Percentiles rank a stretch among this genome's conserved stretches.
These are phyloP conservation scores for Alternaria sp. DNA, from an alignment of 2,329 filamentous ascomycete species.

Conservation along the genomic window DNA sequence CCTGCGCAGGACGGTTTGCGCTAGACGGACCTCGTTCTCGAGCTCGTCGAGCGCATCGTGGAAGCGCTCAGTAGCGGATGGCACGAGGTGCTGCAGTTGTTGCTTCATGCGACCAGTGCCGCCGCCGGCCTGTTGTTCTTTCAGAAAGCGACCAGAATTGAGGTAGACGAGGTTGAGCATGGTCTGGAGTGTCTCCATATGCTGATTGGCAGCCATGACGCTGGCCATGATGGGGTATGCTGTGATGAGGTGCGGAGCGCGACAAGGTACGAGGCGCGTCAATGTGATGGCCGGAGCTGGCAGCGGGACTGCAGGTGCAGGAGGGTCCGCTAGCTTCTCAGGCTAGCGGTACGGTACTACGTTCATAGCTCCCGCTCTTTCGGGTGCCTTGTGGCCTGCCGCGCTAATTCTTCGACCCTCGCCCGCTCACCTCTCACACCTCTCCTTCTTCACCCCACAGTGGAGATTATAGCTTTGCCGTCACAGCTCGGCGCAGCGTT, in stretches of 20 bases:
- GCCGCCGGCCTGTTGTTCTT: conserved; percentile 48
- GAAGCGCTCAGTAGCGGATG: conserved; percentile 54
- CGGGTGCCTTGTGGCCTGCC: conserved; percentile 30
- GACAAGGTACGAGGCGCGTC: neutral
- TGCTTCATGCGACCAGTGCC: conserved; percentile 43
- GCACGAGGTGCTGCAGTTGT: conserved; percentile 51
- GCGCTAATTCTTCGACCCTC: conserved; percentile 39
- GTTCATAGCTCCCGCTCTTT: conserved; percentile 23
- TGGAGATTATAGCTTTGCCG: conserved; percentile 41
- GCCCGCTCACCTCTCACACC: conserved; percentile 29
- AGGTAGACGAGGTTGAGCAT: conserved; percentile 59
- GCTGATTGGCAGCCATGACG: conserved; percentile 22
- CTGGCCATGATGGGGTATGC: conserved; percentile 21
- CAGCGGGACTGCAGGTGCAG: neutral
- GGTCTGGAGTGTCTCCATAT: conserved; percentile 57
- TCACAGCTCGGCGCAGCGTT: conserved; percentile 50
- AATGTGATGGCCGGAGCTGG: neutral
- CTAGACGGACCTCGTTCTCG: conserved; percentile 55
- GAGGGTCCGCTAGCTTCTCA: neutral
- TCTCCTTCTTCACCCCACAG: conserved; percentile 50
- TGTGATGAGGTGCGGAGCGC: too few species aligned
- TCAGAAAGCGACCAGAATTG: conserved; percentile 56
- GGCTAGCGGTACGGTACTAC: conserved; percentile 2
- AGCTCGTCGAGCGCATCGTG: conserved; percentile 63
- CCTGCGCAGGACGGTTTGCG: conserved; percentile 47